phyloP scores from a whole-genome alignment of 352 stramenopile genomes.

The Hyaloperonospora arabidopsidis region DNA sequence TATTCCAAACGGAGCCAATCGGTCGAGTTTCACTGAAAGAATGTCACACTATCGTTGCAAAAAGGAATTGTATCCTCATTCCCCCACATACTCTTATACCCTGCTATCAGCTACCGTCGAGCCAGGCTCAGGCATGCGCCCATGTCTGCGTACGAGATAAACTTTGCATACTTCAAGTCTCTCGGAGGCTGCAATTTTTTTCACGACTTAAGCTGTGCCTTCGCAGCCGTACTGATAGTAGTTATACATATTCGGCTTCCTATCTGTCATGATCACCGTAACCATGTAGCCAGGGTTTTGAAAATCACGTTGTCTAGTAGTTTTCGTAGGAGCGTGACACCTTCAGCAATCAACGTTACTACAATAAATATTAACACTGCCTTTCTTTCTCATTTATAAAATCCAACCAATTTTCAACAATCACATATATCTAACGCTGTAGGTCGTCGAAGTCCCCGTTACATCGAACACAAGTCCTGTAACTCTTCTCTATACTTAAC shows the following conservation, averaged over 20 bases:
- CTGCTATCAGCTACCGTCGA: slow-evolving; percentile 47
- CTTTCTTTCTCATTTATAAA: too few relatives aligned
- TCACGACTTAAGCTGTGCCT: slow-evolving; percentile 39
- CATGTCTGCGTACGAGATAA: slow-evolving; percentile 61
- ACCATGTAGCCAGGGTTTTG: slow-evolving; percentile 59
- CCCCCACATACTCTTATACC: slow-evolving; percentile 48
- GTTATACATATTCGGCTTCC: slow-evolving; percentile 37
- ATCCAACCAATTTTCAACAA: background rate
- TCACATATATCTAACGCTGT: slow-evolving; percentile 44
- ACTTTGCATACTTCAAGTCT: slow-evolving; percentile 34
- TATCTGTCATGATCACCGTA: slow-evolving; percentile 41
- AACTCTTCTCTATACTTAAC: slow-evolving; percentile 35
- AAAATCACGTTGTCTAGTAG: slow-evolving; percentile 33
- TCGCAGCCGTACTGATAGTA: slow-evolving; percentile 62
- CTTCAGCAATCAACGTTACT: slow-evolving; percentile 17
- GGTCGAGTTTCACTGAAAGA: slow-evolving; percentile 54
- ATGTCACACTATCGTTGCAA: slow-evolving; percentile 22
- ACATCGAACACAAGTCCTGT: slow-evolving; percentile 18
- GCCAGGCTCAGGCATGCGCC: slow-evolving; percentile 38
- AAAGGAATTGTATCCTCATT: slow-evolving; percentile 53
- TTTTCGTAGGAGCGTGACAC: slow-evolving; percentile 50
- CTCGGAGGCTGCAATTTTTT: slow-evolving; percentile 24
- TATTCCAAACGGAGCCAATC: slow-evolving; percentile 55
- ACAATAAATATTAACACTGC: background rate
- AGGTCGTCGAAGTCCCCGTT: slow-evolving; percentile 46